Evolutionary conservation across 768 basidiomycete genomes (phyloP).

Genomic region (Hortiboletus flavorubellus): DNA sequence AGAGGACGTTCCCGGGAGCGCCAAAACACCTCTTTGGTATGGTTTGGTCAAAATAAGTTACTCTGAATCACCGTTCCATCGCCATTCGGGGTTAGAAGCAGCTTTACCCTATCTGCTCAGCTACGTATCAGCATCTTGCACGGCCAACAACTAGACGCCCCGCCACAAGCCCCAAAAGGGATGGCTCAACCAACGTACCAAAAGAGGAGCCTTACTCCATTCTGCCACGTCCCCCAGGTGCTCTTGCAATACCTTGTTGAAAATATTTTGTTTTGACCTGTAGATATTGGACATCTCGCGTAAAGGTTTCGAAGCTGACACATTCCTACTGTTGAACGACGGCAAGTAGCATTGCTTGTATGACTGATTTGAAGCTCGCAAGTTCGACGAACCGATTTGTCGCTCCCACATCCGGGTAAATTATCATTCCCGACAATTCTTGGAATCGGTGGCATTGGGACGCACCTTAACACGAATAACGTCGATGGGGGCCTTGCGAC

Average conservation of each 20-base stretch:
- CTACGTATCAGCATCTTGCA: not conserved
- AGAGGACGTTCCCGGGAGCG: slow-evolving; percentile 74
- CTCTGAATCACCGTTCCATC: slow-evolving; percentile 56
- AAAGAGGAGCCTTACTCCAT: slow-evolving; percentile 73
- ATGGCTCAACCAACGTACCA: slow-evolving; percentile 44
- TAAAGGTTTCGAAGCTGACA: slow-evolving; percentile 65
- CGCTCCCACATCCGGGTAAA: not conserved
- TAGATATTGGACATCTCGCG: slow-evolving; percentile 55
- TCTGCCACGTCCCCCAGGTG: slow-evolving; percentile 70
- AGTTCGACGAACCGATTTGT: slow-evolving; percentile 59
- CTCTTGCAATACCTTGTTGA: slow-evolving; percentile 64
- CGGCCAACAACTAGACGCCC: not conserved
- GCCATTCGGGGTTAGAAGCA: slow-evolving; percentile 38
- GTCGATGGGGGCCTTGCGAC: slow-evolving; percentile 56
- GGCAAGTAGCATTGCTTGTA: slow-evolving; percentile 51
- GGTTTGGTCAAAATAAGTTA: slow-evolving; percentile 65
- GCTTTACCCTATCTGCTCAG: slow-evolving; percentile 51
- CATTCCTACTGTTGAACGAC: slow-evolving; percentile 66
- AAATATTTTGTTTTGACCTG: slow-evolving; percentile 62
- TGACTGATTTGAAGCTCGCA: slow-evolving; percentile 53
- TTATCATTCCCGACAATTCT: not conserved
- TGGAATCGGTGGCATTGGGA: slow-evolving; percentile 8
- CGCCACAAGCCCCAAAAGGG: slow-evolving; percentile 6
- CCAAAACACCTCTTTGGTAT: slow-evolving; percentile 71
- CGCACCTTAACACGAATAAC: slow-evolving; percentile 65